phyloP scores from a whole-genome alignment of 1,284 basidiomycete species.

The Austroboletus niveus region DNA sequence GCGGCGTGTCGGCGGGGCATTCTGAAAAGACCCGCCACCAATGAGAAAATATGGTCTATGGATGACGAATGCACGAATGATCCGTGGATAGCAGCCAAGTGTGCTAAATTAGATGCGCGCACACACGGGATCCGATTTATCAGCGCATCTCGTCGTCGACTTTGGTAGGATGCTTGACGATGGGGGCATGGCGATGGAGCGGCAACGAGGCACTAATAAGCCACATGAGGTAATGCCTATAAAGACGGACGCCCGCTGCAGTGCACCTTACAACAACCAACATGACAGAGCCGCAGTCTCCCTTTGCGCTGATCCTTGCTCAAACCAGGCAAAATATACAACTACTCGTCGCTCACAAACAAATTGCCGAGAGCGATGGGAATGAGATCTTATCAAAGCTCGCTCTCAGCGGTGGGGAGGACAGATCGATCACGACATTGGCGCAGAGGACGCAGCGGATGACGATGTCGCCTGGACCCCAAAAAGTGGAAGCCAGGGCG shows the following conservation, averaged over 20 bases:
- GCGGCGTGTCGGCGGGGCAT: no score
- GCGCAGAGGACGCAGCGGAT: slow-evolving; percentile 25
- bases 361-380: slow-evolving; percentile 56
- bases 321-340: slow-evolving; percentile 67
- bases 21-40: no score
- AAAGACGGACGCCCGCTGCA: background rate
- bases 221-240: background rate
- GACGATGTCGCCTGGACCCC: slow-evolving; percentile 22
- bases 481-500: slow-evolving; percentile 30
- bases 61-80: no score
- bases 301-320: slow-evolving; percentile 48
- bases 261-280: background rate
- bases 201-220: background rate
- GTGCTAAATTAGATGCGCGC: no score
- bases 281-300: slow-evolving; percentile 23
- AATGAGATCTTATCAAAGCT: slow-evolving; percentile 53
- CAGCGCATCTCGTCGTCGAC: background rate
- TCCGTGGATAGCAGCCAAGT: no score
- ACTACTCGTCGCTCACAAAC: slow-evolving; percentile 58
- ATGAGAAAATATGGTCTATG: no score
- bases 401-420: slow-evolving; percentile 23
- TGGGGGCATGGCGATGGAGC: background rate
- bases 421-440: slow-evolving; percentile 21
- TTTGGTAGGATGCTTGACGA: no score
- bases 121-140: no score